Base-by-base conservation (phyloP, 768 basidiomycete genomes). In the Rhodosporidiobolus odoratus region DNA sequence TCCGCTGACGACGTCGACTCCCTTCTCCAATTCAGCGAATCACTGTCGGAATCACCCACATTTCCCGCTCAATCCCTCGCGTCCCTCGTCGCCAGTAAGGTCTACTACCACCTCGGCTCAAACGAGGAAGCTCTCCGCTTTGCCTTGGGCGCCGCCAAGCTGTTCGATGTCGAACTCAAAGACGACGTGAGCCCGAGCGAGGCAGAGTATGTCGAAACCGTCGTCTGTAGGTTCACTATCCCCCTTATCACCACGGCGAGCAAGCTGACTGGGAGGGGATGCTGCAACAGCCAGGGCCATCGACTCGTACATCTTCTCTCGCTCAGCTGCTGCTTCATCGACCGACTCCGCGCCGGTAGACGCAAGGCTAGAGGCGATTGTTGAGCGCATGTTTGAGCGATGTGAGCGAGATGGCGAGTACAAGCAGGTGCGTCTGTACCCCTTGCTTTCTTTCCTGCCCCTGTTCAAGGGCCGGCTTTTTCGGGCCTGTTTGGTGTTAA, bases 91-190 rank as follows among this genome's bases (percentile, higher is more conserved):
- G 89, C 90, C n/a, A 94, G 92, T 84, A 98, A 98, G 80, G 90
- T 98, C 59, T 98, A 98, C 81, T 98, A 92, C 81, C 95, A 89
- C 84, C 84, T 99, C 58, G 92, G 90, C 73, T 91, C 92, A 79
- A 90, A 95, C 76, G 92, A 94, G 77, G 96, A 99, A 79, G 91
- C 94, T 37, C 85, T 99, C 68, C 89, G 91, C 19, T 97, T 97
- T 78, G 96, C 96, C 30, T 86, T 99, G 57, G 89, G 89, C 66
- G 91, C 95, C 25, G 92, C 90, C 66, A 83, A 81, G 79, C 88
- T 90, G 78, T 97, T 98, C 78, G 88, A 91, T 78, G 84, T 75
- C 41, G 67, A 63, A 10, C 40, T 35, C 23, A 77, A 62, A 35
- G 70, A 83, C 3, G 78, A 82, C 7, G 16, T 48, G 30, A 10